phyloP scores from a whole-genome alignment of 2,329 filamentous ascomycete genomes.

The Curvularia spicifera region DNA sequence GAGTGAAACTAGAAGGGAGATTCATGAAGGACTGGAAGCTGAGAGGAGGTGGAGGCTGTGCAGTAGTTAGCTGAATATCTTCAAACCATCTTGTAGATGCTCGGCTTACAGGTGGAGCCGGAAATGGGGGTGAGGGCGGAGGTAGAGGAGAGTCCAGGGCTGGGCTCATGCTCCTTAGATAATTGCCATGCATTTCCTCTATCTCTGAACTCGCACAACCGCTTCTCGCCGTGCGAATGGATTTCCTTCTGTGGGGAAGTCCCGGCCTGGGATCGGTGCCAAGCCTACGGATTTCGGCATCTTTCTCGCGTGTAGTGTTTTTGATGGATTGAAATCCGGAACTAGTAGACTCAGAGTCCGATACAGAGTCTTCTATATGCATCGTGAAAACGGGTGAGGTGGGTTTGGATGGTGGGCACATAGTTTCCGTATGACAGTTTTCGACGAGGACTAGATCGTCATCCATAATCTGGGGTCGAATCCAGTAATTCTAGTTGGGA shows the following conservation, averaged over 20 bases:
- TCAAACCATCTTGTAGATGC: not conserved
- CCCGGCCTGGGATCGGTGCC: not conserved
- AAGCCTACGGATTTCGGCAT: not conserved
- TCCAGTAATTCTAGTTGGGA: too few relatives aligned
- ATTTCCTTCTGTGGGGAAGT: not conserved
- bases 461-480: not conserved
- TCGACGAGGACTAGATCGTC: conserved; percentile 4
- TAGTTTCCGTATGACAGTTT: not conserved
- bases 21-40: not conserved
- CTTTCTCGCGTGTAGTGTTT: not conserved
- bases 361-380: not conserved
- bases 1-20: not conserved
- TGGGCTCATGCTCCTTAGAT: not conserved
- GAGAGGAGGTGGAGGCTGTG: not conserved
- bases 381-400: not conserved
- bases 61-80: not conserved
- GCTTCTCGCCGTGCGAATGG: not conserved
- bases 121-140: not conserved
- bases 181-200: not conserved
- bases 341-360: not conserved
- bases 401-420: not conserved
- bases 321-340: not conserved
- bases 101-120: conserved; percentile 1
- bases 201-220: not conserved
- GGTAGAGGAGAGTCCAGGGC: not conserved